Evolutionary conservation across 179 eudicot genomes (phyloP).

Genomic region (Camellia oleifera): DNA sequence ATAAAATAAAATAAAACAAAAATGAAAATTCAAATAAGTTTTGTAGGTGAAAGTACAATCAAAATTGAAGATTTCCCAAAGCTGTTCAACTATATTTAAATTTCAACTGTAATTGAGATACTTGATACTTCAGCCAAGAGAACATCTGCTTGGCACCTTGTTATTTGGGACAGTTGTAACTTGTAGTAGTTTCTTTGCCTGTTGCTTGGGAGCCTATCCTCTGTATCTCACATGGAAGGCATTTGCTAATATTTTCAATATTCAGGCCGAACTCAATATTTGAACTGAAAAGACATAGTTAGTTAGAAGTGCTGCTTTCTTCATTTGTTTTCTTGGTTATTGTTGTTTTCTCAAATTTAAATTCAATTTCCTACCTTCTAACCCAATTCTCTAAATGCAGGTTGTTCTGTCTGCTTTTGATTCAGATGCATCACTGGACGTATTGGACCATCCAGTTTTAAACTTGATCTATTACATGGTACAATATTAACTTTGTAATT

Average conservation of each 20-base stretch:
- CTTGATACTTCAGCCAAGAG: neutral
- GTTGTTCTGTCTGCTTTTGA: slow-evolving; percentile 73
- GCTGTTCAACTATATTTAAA: neutral
- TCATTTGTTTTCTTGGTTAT: neutral
- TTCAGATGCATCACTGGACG: slow-evolving; percentile 73
- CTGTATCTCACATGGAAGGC: neutral
- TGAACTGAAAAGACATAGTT: neutral
- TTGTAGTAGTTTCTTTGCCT: neutral
- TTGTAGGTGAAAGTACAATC: neutral
- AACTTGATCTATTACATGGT: slow-evolving; percentile 85
- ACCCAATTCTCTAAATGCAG: slow-evolving; percentile 35
- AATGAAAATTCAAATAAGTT: neutral
- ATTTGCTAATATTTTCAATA: neutral
- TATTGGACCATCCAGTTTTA: slow-evolving; percentile 79
- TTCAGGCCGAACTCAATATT: neutral
- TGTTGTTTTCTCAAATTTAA: neutral
- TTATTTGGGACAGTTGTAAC: neutral
- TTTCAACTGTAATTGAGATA: neutral
- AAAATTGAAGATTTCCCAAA: neutral
- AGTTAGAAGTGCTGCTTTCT: neutral
- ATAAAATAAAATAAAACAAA: neutral
- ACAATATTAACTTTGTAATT: slow-evolving; percentile 15
- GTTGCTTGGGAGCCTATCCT: neutral
- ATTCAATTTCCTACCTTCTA: neutral
- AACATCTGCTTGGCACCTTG: neutral